Percentiles rank a stretch among this genome's conserved stretches.
Conservation (phyloP, 2,329 filamentous ascomycete genomes). For the Colletotrichum gigasporum region DNA sequence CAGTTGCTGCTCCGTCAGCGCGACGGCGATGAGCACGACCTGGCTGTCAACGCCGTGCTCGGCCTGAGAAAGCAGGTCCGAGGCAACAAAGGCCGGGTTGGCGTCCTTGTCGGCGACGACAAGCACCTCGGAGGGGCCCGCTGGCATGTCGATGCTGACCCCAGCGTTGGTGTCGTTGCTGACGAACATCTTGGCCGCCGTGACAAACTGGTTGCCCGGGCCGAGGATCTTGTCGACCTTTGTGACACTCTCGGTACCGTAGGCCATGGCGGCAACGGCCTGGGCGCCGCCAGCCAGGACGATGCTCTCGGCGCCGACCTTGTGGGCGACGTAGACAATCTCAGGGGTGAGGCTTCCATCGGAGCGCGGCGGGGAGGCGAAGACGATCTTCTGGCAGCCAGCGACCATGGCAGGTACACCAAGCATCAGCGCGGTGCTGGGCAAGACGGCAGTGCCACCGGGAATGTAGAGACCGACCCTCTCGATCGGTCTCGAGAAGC, state of each 20-base stretch:
- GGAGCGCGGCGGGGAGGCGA: conserved; percentile 88
- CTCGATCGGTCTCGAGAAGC: conserved; percentile 92
- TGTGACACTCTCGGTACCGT: conserved; percentile 91
- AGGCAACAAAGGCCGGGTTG: conserved; percentile 94
- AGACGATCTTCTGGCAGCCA: conserved; percentile 92
- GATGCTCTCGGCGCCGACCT: conserved; percentile 94
- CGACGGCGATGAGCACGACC: conserved; percentile 89
- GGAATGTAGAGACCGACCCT: conserved; percentile 96
- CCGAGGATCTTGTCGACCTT: conserved; percentile 99
- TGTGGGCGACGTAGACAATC: conserved; percentile 97
- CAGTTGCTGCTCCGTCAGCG: conserved; percentile 77
- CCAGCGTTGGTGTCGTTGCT: conserved; percentile 96
- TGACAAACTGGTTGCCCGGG: conserved; percentile 98
- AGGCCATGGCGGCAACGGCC: conserved; percentile 95
- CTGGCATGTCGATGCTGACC: conserved; percentile 98
- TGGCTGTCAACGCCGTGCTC: conserved; percentile 98
- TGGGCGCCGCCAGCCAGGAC: conserved; percentile 96
- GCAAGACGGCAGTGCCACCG: conserved; percentile 95
- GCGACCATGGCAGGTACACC: conserved; percentile 98
- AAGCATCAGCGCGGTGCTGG: conserved; percentile 96
- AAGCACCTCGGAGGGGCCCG: conserved; percentile 95
- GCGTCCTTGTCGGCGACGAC: conserved; percentile 90
- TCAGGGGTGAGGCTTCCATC: conserved; percentile 95
- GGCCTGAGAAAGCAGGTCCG: conserved; percentile 92
- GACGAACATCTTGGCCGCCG: conserved; percentile 97